Percentiles rank a stretch among this genome's conserved stretches.
Conservation (phyloP, 1,284 basidiomycete species). For the Apiotrichum laibachii region DNA sequence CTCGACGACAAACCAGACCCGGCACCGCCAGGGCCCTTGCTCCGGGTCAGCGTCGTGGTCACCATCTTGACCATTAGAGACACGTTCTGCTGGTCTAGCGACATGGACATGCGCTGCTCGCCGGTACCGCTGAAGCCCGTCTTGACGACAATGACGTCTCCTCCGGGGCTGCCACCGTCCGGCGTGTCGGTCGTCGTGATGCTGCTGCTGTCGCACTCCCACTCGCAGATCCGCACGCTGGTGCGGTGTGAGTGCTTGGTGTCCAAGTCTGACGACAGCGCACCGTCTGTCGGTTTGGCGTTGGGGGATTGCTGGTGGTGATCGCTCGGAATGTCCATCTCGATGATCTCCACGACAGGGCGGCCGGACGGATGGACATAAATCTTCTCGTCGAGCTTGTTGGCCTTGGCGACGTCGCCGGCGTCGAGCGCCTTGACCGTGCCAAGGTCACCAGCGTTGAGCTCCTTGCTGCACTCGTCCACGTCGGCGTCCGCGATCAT, state of each 20-base stretch:
- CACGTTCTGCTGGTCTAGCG: not conserved
- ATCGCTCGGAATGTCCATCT: not conserved
- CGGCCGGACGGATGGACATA: not conserved
- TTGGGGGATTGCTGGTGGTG: not conserved
- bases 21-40: not conserved
- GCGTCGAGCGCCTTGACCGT: not conserved
- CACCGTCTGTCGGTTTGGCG: not conserved
- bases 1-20: not conserved
- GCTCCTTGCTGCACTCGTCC: not conserved
- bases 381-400: not conserved
- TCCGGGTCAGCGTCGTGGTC: not conserved
- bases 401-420: not conserved
- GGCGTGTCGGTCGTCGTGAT: not conserved
- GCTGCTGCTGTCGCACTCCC: conserved; percentile 1
- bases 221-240: not conserved
- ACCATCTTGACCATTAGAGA: not conserved
- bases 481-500: not conserved
- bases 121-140: not conserved
- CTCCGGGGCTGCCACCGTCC: not conserved
- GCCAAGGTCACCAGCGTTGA: not conserved
- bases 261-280: not conserved
- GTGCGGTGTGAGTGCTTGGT: not conserved
- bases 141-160: not conserved
- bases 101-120: not conserved
- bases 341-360: not conserved